Conservation (phyloP, 768 basidiomycete genomes). For the Boletus tomentosulus region DNA sequence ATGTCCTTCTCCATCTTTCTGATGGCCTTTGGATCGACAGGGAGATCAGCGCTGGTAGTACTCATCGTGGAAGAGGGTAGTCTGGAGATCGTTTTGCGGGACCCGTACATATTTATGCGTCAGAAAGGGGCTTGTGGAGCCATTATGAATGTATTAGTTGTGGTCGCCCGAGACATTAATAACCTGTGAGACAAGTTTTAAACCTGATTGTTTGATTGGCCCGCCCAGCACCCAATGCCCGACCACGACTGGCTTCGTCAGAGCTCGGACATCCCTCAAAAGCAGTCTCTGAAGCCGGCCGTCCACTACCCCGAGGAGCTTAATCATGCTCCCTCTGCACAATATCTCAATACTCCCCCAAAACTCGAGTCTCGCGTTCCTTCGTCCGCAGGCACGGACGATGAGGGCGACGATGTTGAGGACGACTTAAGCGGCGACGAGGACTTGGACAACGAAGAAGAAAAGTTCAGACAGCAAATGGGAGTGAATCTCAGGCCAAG, state of each 20-base stretch:
- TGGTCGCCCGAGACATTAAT: background rate
- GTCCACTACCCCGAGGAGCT: slow-evolving; percentile 55
- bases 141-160: background rate
- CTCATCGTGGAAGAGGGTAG: background rate
- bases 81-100: background rate
- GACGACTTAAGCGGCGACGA: slow-evolving; percentile 77
- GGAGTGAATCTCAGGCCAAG: slow-evolving; percentile 41
- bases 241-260: slow-evolving; percentile 12
- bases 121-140: slow-evolving; percentile 1
- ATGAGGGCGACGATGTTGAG: slow-evolving; percentile 49
- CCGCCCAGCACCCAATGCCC: slow-evolving; percentile 7
- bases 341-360: slow-evolving; percentile 24
- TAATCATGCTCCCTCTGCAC: slow-evolving; percentile 20
- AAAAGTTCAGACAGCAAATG: slow-evolving; percentile 59
- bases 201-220: background rate
- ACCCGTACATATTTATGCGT: background rate
- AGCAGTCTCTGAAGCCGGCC: slow-evolving; percentile 29
- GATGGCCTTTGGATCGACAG: slow-evolving; percentile 24
- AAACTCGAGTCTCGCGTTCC: slow-evolving; percentile 36
- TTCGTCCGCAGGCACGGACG: slow-evolving; percentile 52
- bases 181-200: background rate
- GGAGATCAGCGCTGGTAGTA: background rate
- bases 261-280: slow-evolving; percentile 12
- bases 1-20: slow-evolving; percentile 41
- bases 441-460: slow-evolving; percentile 66